Evolutionary conservation across 1,139 yeast species (phyloP).

Genomic region (Sugiyamaella xylanicola): DNA sequence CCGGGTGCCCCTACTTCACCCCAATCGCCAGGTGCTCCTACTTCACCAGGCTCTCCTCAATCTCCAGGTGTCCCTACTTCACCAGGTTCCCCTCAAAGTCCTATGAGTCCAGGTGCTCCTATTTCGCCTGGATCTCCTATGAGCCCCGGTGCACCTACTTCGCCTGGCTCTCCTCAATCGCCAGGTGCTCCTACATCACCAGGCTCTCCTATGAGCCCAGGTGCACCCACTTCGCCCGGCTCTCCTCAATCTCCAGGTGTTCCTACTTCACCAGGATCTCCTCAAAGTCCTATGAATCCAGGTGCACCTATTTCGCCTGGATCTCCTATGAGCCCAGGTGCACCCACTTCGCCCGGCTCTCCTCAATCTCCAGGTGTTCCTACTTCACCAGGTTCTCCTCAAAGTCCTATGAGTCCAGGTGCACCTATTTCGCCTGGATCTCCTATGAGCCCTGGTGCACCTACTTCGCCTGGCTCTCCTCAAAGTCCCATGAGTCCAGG

Average conservation of each 20-base stretch:
- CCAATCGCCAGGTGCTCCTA: constrained; percentile 23
- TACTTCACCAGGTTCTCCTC: neutral
- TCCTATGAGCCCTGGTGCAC: constrained; percentile 19
- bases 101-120: constrained; percentile 21
- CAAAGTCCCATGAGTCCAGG: constrained; percentile 30
- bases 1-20: constrained; percentile 20
- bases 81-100: constrained; percentile 3
- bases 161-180: constrained; percentile 1
- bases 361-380: neutral
- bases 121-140: constrained; percentile 9
- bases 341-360: neutral
- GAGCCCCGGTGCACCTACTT: constrained; percentile 11
- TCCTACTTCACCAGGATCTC: constrained; percentile 11
- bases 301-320: constrained; percentile 18
- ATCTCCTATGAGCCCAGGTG: neutral
- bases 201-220: neutral
- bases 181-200: constrained; percentile 5
- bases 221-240: neutral
- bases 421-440: constrained; percentile 8
- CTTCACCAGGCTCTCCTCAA: neutral
- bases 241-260: constrained; percentile 3
- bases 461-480: constrained; percentile 19
- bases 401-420: neutral
- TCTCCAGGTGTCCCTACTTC: constrained; percentile 13
- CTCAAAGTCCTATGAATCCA: constrained; percentile 3